Evolutionary conservation across 2,329 filamentous ascomycete genomes (phyloP).

Genomic region (Neofusicoccum sp.): DNA sequence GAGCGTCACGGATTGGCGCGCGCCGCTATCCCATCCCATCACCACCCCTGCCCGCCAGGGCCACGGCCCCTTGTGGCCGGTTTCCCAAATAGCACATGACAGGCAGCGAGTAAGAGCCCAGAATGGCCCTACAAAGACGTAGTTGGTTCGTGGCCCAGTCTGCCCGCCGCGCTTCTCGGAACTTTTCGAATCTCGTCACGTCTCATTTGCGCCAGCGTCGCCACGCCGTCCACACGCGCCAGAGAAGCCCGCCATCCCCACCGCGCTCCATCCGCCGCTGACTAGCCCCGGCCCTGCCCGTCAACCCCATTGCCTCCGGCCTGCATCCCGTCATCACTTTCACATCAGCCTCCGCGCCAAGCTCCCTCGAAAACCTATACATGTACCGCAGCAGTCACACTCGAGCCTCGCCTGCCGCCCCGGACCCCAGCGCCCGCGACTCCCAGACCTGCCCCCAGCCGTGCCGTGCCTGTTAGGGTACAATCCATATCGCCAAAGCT

Average conservation of each 20-base stretch:
- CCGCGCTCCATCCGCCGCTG: neutral
- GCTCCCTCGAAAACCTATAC: neutral
- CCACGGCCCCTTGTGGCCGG: constrained; percentile 26
- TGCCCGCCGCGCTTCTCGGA: constrained; percentile 1
- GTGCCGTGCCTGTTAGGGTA: neutral
- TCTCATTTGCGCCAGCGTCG: neutral
- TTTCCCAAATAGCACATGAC: constrained; percentile 36
- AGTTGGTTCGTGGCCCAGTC: constrained; percentile 28
- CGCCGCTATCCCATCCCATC: too few relatives aligned
- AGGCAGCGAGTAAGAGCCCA: constrained; percentile 37
- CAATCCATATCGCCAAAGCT: neutral
- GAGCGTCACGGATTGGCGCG: neutral
- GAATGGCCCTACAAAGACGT: constrained; percentile 31
- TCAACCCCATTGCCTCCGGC: too few relatives aligned
- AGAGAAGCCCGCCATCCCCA: too few relatives aligned
- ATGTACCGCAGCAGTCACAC: neutral
- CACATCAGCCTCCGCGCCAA: constrained; percentile 9
- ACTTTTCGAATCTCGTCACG: constrained; percentile 17
- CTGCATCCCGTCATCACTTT: neutral
- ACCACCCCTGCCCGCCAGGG: neutral
- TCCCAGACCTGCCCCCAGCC: neutral
- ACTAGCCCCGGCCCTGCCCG: too few relatives aligned
- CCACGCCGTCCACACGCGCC: too few relatives aligned
- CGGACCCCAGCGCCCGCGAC: neutral
- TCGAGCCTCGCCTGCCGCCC: neutral